These are phyloP conservation scores for Calendula officinalis DNA, from an alignment of 129 eudicot species.

Conservation along the genomic window DNA sequence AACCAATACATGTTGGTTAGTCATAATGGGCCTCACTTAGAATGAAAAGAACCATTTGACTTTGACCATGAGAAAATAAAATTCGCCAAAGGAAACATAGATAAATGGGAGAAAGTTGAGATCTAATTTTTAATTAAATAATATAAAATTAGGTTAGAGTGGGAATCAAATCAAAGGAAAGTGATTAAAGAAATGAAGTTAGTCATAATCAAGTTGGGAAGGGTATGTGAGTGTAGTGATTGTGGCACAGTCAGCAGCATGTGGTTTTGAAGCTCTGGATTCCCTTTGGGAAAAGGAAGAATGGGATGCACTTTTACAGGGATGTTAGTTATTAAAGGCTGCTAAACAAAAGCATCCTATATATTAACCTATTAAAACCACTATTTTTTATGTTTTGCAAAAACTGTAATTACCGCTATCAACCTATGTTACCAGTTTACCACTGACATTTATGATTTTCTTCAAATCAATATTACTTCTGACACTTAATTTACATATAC, in stretches of 20 bases:
- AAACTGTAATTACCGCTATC: too few species aligned
- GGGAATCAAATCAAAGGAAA: constrained; percentile 49
- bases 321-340: constrained; percentile 26
- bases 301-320: constrained; percentile 30
- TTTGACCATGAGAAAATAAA: constrained; percentile 34
- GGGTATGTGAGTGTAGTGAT: constrained; percentile 35
- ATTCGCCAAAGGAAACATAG: constrained; percentile 24
- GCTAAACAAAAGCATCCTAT: not conserved
- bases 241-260: constrained; percentile 56
- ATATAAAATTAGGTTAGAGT: constrained; percentile 15
- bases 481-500: too few species aligned
- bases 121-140: constrained; percentile 27
- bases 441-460: too few species aligned
- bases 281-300: constrained; percentile 30
- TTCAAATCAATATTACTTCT: too few species aligned
- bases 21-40: not conserved
- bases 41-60: constrained; percentile 29
- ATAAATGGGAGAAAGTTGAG: constrained; percentile 29
- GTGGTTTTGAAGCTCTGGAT: constrained; percentile 36
- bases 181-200: constrained; percentile 34
- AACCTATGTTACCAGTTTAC: too few species aligned
- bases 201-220: constrained; percentile 37
- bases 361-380: too few species aligned
- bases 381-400: too few species aligned
- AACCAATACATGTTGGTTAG: constrained; percentile 14